These are phyloP conservation scores for Rhodosporidiobolus odoratus DNA, from an alignment of 768 basidiomycete genomes.

Conservation along the genomic window DNA sequence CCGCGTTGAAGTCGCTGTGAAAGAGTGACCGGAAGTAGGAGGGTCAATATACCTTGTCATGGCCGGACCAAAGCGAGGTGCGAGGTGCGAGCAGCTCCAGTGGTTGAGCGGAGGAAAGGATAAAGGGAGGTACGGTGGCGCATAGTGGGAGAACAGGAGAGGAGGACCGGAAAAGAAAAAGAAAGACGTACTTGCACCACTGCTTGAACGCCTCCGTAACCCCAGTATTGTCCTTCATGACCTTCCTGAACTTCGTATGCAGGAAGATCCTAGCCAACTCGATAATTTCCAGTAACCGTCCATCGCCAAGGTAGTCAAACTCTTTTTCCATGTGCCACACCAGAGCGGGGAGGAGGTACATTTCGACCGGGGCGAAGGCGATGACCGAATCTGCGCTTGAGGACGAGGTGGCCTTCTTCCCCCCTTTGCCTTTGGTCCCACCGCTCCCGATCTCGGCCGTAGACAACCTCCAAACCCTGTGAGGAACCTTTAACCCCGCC, in stretches of 20 bases:
- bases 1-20: background rate
- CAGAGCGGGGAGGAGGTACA: constrained; percentile 9
- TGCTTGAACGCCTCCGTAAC: background rate
- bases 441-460: background rate
- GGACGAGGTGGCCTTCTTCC: no score
- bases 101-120: background rate
- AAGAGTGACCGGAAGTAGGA: background rate
- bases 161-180: background rate
- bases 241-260: background rate
- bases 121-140: background rate
- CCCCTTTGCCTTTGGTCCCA: background rate
- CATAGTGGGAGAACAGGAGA: background rate
- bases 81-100: background rate
- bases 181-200: constrained; percentile 14
- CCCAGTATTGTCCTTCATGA: constrained; percentile 19
- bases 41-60: no score
- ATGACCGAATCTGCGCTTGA: background rate
- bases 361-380: constrained; percentile 20
- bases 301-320: background rate
- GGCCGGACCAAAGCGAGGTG: no score
- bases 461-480: no score
- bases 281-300: constrained; percentile 23
- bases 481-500: no score
- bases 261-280: background rate
- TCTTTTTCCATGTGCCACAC: no score